Base-by-base conservation (phyloP, 2,329 filamentous ascomycete genomes). In the Aspergillus sergii region DNA sequence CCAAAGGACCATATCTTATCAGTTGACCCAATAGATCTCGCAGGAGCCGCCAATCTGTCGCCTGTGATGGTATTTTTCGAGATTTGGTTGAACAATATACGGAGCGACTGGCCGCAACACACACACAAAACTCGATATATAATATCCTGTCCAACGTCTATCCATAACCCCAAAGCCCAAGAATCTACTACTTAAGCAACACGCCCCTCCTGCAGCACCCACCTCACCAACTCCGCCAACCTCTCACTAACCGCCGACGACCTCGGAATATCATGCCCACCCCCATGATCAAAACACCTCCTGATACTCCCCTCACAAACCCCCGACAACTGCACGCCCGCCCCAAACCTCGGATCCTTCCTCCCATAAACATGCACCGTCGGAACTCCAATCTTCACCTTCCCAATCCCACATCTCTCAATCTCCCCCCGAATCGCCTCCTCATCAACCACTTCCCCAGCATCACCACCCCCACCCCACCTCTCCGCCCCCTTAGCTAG, bases 221-320 rank as follows among this genome's bases (percentile, higher is more conserved):
- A 77, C 39, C 71, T 57, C 19, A 78, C 67, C 58, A 77, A 60
- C 48, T 70, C 69, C 10, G 74, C 75, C 58, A 81, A 73, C 9
- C 65, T 62, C 21, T 67, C 62, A 43, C 70, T 76, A 21, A 80
- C 77, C 19, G 16, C 61, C 11, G 63, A 64, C 7, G 57, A 72
- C 36, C 79, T 68, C 10, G 80, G 80, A 64, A 82, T 79, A 63
- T 81, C 79, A 75, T 82, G 80, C 0, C 80, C 80, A 8, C 79
- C 79, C 0, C 70, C 72, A 69, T 81, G 79, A 62, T 81, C 71
- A 67, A 73, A 81, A 4, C 67, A 66, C 32, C 67, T 73, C 28
- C 74, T 70, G n/a, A 63, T 71, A 4, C 59, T 59, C 12, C 69
- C 62, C 36, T 75, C 72, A 59, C 77, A 79, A 26, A 80, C 66